A percentile compares a stretch with the other conserved stretches of the same genome.
Conservation (phyloP, 352 stramenopile species). For the Globisporangium sylvaticum region DNA sequence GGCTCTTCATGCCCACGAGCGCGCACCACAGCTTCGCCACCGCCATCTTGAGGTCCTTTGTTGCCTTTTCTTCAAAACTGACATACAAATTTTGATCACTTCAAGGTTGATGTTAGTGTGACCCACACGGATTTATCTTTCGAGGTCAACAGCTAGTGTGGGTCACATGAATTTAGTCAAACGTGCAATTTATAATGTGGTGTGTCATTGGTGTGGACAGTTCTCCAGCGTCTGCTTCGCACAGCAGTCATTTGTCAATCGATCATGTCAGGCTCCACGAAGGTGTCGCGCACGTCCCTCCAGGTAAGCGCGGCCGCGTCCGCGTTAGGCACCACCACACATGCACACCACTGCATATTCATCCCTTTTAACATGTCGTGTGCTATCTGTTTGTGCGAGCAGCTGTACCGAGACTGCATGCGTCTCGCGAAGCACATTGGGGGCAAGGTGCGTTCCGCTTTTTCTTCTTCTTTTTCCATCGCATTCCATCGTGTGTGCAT, state of each 20-base stretch:
- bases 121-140: too few species aligned
- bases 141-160: background rate
- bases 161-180: background rate
- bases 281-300: slow-evolving; percentile 71
- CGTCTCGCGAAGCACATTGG: slow-evolving; percentile 86
- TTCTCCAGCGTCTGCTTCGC: background rate
- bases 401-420: slow-evolving; percentile 85
- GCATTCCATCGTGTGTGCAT: background rate
- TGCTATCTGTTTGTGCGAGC: background rate
- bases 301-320: slow-evolving; percentile 33
- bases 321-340: background rate
- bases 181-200: background rate
- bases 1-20: background rate
- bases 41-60: background rate
- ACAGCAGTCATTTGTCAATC: slow-evolving; percentile 3
- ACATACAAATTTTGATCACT: background rate
- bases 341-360: background rate
- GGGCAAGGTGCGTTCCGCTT: slow-evolving; percentile 45
- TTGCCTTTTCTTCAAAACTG: background rate
- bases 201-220: slow-evolving; percentile 3
- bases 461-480: slow-evolving; percentile 1
- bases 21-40: background rate
- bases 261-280: slow-evolving; percentile 45
- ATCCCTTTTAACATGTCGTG: background rate
- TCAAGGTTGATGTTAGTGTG: too few species aligned